Percentiles rank a stretch among this genome's conserved stretches.
Evolutionary conservation across 495 filamentous ascomycete genomes (phyloP).

Genomic region (Neurospora sp.): DNA sequence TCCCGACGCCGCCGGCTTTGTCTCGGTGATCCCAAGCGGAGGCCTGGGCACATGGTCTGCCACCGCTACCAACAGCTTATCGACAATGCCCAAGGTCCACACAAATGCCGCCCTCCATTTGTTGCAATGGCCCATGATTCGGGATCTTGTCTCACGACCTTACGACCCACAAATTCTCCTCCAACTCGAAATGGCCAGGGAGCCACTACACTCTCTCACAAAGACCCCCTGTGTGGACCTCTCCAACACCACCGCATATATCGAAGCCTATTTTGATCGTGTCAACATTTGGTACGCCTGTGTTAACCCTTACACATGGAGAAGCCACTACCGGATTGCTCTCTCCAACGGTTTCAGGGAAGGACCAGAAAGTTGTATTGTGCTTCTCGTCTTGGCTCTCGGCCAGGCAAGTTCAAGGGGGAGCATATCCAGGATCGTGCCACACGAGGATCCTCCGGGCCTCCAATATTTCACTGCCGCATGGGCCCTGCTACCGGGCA

Average conservation of each 20-base stretch:
- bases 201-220: conserved; percentile 57
- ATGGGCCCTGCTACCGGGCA: conserved; percentile 62
- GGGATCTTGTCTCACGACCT: conserved; percentile 61
- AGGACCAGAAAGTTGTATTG: conserved; percentile 72
- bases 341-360: conserved; percentile 62
- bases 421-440: conserved; percentile 62
- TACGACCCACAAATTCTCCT: conserved; percentile 71
- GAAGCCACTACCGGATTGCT: conserved; percentile 61
- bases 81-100: conserved; percentile 75
- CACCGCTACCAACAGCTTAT: conserved; percentile 54
- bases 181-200: conserved; percentile 72
- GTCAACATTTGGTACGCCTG: conserved; percentile 81
- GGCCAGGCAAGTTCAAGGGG: conserved; percentile 60
- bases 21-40: conserved; percentile 51
- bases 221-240: conserved; percentile 55
- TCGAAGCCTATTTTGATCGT: conserved; percentile 65
- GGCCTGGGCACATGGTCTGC: conserved; percentile 67
- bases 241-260: conserved; percentile 62
- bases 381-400: conserved; percentile 67
- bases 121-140: conserved; percentile 70
- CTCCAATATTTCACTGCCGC: conserved; percentile 70
- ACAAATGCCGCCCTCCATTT: conserved; percentile 70
- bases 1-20: conserved; percentile 26
- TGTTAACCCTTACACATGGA: conserved; percentile 75
- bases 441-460: conserved; percentile 64